Evolutionary conservation across 805 yeast species (phyloP).

Genomic region (Lachancea sp.): DNA sequence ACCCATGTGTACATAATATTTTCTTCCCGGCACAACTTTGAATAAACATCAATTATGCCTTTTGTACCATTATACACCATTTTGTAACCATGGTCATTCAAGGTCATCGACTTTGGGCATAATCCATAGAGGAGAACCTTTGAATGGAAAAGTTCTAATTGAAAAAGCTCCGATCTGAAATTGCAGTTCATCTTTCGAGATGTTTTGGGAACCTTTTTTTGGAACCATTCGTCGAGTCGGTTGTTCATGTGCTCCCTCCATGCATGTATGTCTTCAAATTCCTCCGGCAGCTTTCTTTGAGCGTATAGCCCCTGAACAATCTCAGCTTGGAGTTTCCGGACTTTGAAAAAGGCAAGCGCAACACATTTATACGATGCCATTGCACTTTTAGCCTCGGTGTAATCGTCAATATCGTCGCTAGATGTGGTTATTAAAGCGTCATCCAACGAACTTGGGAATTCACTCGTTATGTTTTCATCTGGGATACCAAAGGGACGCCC

Average conservation of each 20-base stretch:
- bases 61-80: conserved; percentile 58
- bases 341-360: conserved; percentile 57
- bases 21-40: conserved; percentile 47
- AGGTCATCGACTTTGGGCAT: conserved; percentile 58
- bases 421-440: conserved; percentile 51
- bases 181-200: conserved; percentile 60
- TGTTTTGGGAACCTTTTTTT: conserved; percentile 47
- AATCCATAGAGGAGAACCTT: conserved; percentile 67
- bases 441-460: conserved; percentile 68
- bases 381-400: conserved; percentile 33
- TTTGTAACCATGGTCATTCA: conserved; percentile 47
- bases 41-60: conserved; percentile 59
- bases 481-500: conserved; percentile 89
- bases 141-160: conserved; percentile 71
- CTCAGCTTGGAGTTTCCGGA: conserved; percentile 72
- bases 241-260: conserved; percentile 56
- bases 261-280: conserved; percentile 43
- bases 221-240: conserved; percentile 58
- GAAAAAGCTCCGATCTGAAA: conserved; percentile 64
- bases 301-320: conserved; percentile 70
- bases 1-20: conserved; percentile 86
- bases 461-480: conserved; percentile 66
- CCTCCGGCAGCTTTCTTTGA: conserved; percentile 56
- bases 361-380: conserved; percentile 62
- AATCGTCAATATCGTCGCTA: conserved; percentile 36